Evolutionary conservation across 306 rosid genomes (phyloP), one percentile per base, ranked within the genome.

Genomic region (Gynostemma pentaphyllum): DNA sequence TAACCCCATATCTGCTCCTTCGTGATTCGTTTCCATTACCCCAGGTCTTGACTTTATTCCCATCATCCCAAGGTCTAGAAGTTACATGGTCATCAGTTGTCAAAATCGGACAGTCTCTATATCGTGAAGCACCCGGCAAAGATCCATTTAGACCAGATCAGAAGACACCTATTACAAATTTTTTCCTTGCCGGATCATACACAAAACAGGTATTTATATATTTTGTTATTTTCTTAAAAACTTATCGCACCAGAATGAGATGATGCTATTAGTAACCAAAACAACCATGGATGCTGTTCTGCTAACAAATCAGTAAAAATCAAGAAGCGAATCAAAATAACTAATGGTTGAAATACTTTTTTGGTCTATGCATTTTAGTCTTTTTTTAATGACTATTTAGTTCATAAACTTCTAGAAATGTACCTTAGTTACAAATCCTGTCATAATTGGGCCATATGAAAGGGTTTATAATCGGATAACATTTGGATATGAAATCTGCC

Each of bases 71-170:
- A 82, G 99, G 99, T 67, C 78, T 92, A 75, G 95, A 92, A 71
- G 84, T 92, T 68, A 85, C 80, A 41, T 92, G 99, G 99, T 92
- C 99, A 36, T 92, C 99, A 1, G 95, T 92, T 16, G 99, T 92
- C 73, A 92, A 92, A 76, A 88, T 92, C 27, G 94, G 85, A n/a
- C 97, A 92, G 78, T 92, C 99, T 73, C 82, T 92, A 12, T 92
- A 92, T 70, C 88, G 96, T 0, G 99, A 92, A 80, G 99, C 79
- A 63, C 99, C 96, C 52, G 95, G 99, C 26, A 92, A 84, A 82
- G 99, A 92, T 78, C 96, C 95, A 9, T 92, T 84, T 67, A 83
- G 99, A 73, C 99, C 99, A 1, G 90, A 88, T 78, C 99, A 92
- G 65, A 92, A 81, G 85, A 92, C 99, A 15, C 99, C 99, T 0